Conservation (phyloP, 805 yeast genomes). For the Cyberlindnera bimundalis region DNA sequence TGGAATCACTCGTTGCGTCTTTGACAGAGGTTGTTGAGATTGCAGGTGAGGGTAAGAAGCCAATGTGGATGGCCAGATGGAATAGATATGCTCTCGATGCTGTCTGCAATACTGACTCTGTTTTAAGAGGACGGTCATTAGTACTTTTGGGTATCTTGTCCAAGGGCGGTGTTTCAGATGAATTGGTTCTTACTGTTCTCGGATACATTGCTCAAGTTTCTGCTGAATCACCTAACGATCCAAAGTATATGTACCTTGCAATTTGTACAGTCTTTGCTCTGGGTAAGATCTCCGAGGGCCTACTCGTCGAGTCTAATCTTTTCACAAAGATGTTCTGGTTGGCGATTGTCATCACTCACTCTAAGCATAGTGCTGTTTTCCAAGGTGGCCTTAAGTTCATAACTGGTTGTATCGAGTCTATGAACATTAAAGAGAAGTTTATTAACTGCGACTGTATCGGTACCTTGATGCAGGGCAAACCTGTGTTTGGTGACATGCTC, state of each 20-base stretch:
- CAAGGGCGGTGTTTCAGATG: slow-evolving; percentile 58
- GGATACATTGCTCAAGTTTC: slow-evolving; percentile 31
- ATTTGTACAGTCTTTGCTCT: slow-evolving; percentile 39
- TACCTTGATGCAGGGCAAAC: slow-evolving; percentile 27
- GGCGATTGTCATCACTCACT: slow-evolving; percentile 31
- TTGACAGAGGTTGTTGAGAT: slow-evolving; percentile 50
- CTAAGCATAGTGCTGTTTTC: slow-evolving; percentile 33
- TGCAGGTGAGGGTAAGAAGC: slow-evolving; percentile 45
- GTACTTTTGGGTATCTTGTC: slow-evolving; percentile 68
- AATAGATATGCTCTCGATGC: slow-evolving; percentile 59
- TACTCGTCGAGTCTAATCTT: slow-evolving; percentile 31
- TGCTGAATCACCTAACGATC: slow-evolving; percentile 29
- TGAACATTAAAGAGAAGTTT: slow-evolving; percentile 31
- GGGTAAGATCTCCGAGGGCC: slow-evolving; percentile 38
- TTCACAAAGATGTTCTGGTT: slow-evolving; percentile 37
- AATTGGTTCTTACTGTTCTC: slow-evolving; percentile 38
- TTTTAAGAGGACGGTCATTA: slow-evolving; percentile 64
- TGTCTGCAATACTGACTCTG: slow-evolving; percentile 51
- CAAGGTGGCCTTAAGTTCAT: slow-evolving; percentile 40
- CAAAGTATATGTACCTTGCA: slow-evolving; percentile 21
- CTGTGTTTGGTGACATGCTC: slow-evolving; percentile 39
- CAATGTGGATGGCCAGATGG: slow-evolving; percentile 64
- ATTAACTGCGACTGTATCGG: slow-evolving; percentile 26
- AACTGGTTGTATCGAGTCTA: slow-evolving; percentile 33
- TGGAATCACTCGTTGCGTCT: slow-evolving; percentile 58